phyloP scores from a whole-genome alignment of 176 grass and related monocot genomes.

The Eleusine coracana region DNA sequence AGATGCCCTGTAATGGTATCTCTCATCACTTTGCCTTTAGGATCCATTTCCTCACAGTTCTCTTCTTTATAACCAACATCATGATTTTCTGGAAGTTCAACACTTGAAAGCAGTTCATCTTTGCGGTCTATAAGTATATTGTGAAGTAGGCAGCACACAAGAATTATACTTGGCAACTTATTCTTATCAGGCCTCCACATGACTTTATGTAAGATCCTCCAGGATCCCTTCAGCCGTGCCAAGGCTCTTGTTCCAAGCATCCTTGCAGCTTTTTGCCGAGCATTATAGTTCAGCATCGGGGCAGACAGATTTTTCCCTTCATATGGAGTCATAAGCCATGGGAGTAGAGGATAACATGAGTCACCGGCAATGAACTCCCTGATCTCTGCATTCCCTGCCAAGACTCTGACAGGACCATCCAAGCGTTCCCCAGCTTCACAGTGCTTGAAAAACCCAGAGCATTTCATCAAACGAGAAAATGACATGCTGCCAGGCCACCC shows the following conservation, averaged over 20 bases:
- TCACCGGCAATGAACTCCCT: conserved; percentile 86
- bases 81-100: conserved; percentile 71
- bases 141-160: conserved; percentile 95
- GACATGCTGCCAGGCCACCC: conserved; percentile 93
- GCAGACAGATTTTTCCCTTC: conserved; percentile 61
- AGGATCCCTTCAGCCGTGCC: conserved; percentile 82
- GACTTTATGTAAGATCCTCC: conserved; percentile 99
- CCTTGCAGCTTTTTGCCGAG: conserved; percentile 55
- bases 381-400: conserved; percentile 61
- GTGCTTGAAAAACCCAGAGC: conserved; percentile 77
- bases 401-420: conserved; percentile 61
- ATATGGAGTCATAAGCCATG: conserved; percentile 90
- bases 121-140: conserved; percentile 90
- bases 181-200: conserved; percentile 99
- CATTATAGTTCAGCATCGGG: conserved; percentile 57
- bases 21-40: conserved; percentile 73
- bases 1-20: conserved; percentile 71
- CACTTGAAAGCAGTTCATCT: conserved; percentile 65
- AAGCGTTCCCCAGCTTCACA: conserved; percentile 68
- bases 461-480: conserved; percentile 73
- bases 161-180: conserved; percentile 94
- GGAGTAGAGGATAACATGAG: conserved; percentile 66
- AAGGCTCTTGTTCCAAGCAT: conserved; percentile 64
- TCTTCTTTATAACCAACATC: conserved; percentile 76
- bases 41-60: conserved; percentile 60